Conservation (phyloP, 371 early-diverging fungal genomes). For the Rhizopus sp. region DNA sequence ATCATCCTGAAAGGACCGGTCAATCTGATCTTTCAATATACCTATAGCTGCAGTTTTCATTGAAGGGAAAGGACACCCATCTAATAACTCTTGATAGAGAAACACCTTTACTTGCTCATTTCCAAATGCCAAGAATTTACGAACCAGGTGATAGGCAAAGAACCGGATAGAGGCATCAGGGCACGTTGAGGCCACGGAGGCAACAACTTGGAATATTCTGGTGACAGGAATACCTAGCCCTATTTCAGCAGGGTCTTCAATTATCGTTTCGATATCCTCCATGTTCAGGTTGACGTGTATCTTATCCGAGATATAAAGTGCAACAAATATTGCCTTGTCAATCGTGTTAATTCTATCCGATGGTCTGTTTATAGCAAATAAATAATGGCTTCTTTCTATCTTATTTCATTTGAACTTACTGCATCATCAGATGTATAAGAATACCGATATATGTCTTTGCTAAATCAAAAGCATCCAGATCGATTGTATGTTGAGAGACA, state of each 20-base stretch:
- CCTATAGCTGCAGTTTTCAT: constrained; percentile 44
- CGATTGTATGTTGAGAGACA: background rate
- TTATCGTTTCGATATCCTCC: constrained; percentile 13
- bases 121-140: constrained; percentile 20
- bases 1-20: constrained; percentile 2
- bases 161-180: constrained; percentile 27
- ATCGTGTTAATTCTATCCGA: background rate
- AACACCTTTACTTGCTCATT: constrained; percentile 28
- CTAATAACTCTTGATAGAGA: constrained; percentile 27
- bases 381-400: constrained; percentile 2
- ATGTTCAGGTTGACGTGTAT: constrained; percentile 10
- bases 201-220: constrained; percentile 7
- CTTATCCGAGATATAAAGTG: constrained; percentile 20
- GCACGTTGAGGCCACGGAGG: constrained; percentile 22
- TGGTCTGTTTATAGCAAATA: constrained; percentile 2
- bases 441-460: constrained; percentile 20
- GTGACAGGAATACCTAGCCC: background rate
- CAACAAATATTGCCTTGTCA: constrained; percentile 20
- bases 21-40: constrained; percentile 35
- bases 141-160: constrained; percentile 24
- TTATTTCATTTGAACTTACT: background rate
- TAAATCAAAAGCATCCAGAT: background rate
- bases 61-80: constrained; percentile 34
- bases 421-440: constrained; percentile 5
- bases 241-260: constrained; percentile 12